Percentiles rank a stretch among this genome's conserved stretches.
phyloP scores from a whole-genome alignment of 202 grass and related monocot species.

The Hordeum pubiflorum region DNA sequence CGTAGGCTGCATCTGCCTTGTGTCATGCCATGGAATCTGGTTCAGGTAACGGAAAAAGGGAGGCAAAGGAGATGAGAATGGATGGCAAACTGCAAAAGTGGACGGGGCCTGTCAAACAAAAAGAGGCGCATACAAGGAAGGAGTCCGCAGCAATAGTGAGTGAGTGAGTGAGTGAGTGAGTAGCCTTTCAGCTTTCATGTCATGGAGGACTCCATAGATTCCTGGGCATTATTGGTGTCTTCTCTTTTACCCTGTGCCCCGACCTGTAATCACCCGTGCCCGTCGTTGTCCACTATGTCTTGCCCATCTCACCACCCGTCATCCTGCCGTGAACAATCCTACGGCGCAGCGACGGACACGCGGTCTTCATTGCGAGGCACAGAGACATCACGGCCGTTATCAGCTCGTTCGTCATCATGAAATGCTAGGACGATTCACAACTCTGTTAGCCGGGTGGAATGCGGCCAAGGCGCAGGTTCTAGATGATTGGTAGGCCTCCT shows the following conservation, averaged over 20 bases:
- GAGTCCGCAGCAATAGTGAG: background rate
- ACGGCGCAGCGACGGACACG: background rate
- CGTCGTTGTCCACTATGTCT: background rate
- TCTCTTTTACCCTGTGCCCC: background rate
- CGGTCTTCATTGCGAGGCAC: background rate
- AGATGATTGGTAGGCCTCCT: background rate
- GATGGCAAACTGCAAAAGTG: background rate
- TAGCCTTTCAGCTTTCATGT: background rate
- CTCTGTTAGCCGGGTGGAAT: background rate
- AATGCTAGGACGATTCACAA: background rate
- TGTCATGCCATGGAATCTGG: conserved; percentile 5
- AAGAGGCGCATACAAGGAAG: background rate
- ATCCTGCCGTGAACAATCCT: background rate
- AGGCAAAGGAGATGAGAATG: background rate
- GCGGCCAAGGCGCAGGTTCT: background rate
- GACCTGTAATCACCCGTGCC: background rate
- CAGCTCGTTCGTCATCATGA: background rate
- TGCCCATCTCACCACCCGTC: too few species aligned
- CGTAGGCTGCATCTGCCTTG: background rate
- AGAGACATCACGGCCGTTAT: background rate
- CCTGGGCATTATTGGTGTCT: background rate
- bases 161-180: background rate
- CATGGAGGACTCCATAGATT: background rate
- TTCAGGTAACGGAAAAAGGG: background rate
- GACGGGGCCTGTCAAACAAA: background rate